phyloP scores from a whole-genome alignment of 345 rosid genomes.

The Eutrema yunnanense region DNA sequence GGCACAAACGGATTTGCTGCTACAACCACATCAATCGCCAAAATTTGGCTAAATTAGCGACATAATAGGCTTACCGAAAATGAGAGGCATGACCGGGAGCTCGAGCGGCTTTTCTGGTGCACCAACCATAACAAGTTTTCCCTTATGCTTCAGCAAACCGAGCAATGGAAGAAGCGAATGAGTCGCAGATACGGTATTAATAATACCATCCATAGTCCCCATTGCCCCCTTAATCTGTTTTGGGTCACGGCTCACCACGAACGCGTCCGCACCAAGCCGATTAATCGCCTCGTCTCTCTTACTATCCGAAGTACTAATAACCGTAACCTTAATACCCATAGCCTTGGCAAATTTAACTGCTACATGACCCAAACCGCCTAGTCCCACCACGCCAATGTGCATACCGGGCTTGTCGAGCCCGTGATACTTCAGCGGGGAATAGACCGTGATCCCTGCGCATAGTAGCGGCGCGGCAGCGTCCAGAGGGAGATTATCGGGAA shows the following conservation, averaged over 20 bases:
- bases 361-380: slow-evolving; percentile 71
- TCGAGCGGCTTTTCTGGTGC: slow-evolving; percentile 48
- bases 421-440: slow-evolving; percentile 40
- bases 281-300: slow-evolving; percentile 59
- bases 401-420: slow-evolving; percentile 40
- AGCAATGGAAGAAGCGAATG: slow-evolving; percentile 39
- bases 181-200: slow-evolving; percentile 41
- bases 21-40: not conserved
- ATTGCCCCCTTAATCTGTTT: slow-evolving; percentile 26
- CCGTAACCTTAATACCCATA: slow-evolving; percentile 55
- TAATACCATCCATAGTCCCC: slow-evolving; percentile 47
- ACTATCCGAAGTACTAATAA: slow-evolving; percentile 55
- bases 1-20: not conserved
- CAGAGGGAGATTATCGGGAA: slow-evolving; percentile 45
- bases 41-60: not conserved
- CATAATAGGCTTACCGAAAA: slow-evolving; percentile 28
- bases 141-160: slow-evolving; percentile 34
- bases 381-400: slow-evolving; percentile 56
- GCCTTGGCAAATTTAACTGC: slow-evolving; percentile 69
- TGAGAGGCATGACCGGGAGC: slow-evolving; percentile 36
- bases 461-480: slow-evolving; percentile 60
- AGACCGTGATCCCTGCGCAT: slow-evolving; percentile 63
- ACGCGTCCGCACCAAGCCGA: slow-evolving; percentile 49
- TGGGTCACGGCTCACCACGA: slow-evolving; percentile 47
- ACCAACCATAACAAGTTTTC: slow-evolving; percentile 43